Conservation (phyloP, 164 flowering plant genomes). For the Malania oleifera region DNA sequence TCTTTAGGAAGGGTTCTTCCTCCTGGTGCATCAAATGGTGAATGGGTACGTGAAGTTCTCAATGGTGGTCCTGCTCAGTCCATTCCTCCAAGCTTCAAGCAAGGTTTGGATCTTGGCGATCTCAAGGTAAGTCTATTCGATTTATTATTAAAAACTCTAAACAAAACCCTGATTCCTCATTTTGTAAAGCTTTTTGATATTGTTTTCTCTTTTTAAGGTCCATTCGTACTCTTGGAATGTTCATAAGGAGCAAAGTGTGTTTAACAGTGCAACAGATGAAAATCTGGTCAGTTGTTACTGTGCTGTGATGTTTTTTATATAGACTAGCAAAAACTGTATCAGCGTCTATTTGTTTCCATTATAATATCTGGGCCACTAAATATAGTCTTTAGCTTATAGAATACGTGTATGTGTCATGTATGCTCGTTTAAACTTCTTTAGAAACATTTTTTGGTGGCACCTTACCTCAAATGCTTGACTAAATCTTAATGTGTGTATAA, state of each 20-base stretch:
- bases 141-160: neutral
- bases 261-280: constrained; percentile 29
- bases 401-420: no score
- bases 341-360: no score
- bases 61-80: constrained; percentile 65
- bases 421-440: neutral
- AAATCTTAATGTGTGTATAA: constrained; percentile 9
- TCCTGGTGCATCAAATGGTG: constrained; percentile 66
- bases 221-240: constrained; percentile 64
- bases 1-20: constrained; percentile 56
- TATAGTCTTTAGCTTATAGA: no score
- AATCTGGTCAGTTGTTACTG: constrained; percentile 45
- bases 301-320: neutral
- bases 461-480: neutral
- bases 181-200: neutral
- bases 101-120: constrained; percentile 75
- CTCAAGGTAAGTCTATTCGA: constrained; percentile 47
- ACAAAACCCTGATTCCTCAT: neutral
- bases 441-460: neutral
- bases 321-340: no score
- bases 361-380: no score
- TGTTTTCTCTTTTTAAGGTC: constrained; percentile 31
- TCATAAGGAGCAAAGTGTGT: constrained; percentile 28
- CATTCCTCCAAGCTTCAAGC: constrained; percentile 68
- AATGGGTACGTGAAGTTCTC: constrained; percentile 76